These are phyloP conservation scores for Hirsutella rhossiliensis DNA, from an alignment of 2,329 filamentous ascomycete genomes.

Conservation along the genomic window DNA sequence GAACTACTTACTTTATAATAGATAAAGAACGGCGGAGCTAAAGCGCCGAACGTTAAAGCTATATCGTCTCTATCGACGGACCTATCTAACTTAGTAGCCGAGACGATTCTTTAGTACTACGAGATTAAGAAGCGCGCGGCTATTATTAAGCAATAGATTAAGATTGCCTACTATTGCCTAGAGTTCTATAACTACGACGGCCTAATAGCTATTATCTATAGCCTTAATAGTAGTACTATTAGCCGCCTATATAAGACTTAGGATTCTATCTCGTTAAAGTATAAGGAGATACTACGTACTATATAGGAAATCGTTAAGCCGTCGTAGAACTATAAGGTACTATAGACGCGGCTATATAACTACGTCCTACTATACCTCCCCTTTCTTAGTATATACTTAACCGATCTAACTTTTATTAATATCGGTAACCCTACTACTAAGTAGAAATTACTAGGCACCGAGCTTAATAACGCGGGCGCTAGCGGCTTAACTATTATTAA, in stretches of 20 bases:
- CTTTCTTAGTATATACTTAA: slow-evolving; percentile 92
- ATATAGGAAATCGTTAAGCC: too few species aligned
- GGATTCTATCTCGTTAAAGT: slow-evolving; percentile 77
- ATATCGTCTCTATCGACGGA: slow-evolving; percentile 92
- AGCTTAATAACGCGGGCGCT: too few species aligned
- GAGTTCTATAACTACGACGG: slow-evolving; percentile 94
- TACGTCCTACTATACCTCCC: slow-evolving; percentile 87
- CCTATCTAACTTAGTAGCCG: slow-evolving; percentile 81
- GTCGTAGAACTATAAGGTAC: slow-evolving; percentile 77
- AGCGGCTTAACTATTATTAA: slow-evolving; percentile 75
- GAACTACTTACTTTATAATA: slow-evolving; percentile 87
- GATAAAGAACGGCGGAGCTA: slow-evolving; percentile 74
- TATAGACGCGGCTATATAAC: slow-evolving; percentile 72
- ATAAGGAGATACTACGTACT: slow-evolving; percentile 64
- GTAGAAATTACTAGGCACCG: slow-evolving; percentile 41
- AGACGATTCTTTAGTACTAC: slow-evolving; percentile 78
- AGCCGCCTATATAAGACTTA: slow-evolving; percentile 80
- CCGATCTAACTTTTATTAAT: slow-evolving; percentile 90
- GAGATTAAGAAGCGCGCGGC: slow-evolving; percentile 85
- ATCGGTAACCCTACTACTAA: slow-evolving; percentile 84
- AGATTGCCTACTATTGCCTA: slow-evolving; percentile 75
- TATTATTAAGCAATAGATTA: slow-evolving; percentile 97
- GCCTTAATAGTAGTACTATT: too few species aligned
- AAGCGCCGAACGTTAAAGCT: slow-evolving; percentile 80
- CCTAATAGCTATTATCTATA: slow-evolving; percentile 93